Base-by-base conservation (phyloP, 164 flowering plant species). In the Amborella trichopoda region DNA sequence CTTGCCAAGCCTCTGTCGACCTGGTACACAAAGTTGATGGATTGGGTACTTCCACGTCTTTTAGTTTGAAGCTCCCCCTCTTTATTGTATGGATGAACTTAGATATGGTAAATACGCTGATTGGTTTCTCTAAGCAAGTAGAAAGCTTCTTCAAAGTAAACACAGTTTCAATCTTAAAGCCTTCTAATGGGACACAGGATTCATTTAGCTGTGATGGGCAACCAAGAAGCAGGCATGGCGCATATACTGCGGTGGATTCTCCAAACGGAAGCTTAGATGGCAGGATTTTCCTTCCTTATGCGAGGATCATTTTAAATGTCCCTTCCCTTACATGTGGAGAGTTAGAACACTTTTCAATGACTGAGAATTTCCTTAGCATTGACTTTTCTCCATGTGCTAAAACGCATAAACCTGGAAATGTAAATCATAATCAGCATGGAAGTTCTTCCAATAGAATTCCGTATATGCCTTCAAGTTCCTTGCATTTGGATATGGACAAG, bases 71-170 rank as follows among this genome's bases (percentile, higher is more conserved):
- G 54, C 60, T 93, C 43, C 85, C 99, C 16, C 76, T 76, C 20
- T 63, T 83, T 55, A 54, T 79, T 50, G 59, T 79, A 28, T 93
- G 97, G 99, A 67, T 81, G 36, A 68, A 77, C 60, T 65, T 76
- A 54, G 44, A 66, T 49, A 51, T 74, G 40, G 50, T 83, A 11
- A 67, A 64, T 25, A 49, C 42, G 60, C 26, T 79, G 2, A 32
- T 62, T 40, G 69, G 76, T 64, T 62, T 85, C 39, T 46, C 55
- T 20, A 69, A 59, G 52, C 67, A 67, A 54, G 44, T 76, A 36
- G 65, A n/a, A 47, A 46, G 26, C 48, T 63, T 60, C 50, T 25
- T 28, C 46, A 62, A 62, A 36, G 44, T 34, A 30, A 52, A 43
- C 27, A 54, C 44, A 47, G 43, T 4, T 58, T 49, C 30, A 46